Percentiles rank a stretch among this genome's conserved stretches.
Conservation (phyloP, 768 basidiomycete species). For the Hygrocybe punicea region DNA sequence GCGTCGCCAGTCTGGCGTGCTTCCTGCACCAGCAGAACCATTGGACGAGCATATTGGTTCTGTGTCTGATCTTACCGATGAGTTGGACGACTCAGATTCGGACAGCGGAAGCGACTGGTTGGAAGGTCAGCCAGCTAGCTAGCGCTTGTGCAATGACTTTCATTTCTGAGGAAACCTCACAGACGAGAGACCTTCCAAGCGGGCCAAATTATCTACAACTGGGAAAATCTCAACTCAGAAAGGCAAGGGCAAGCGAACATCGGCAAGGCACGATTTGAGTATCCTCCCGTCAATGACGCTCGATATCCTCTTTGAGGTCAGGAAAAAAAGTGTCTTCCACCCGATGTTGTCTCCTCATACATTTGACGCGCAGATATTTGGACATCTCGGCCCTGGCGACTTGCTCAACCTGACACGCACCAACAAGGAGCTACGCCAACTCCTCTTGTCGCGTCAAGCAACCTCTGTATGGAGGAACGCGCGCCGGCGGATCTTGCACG, state of each 20-base stretch:
- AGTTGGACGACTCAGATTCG: too few relatives aligned
- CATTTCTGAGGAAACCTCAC: background rate
- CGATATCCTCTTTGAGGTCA: slow-evolving; percentile 44
- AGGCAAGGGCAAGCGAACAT: slow-evolving; percentile 5
- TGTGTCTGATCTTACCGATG: background rate
- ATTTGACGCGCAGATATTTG: slow-evolving; percentile 22
- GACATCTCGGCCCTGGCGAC: slow-evolving; percentile 29
- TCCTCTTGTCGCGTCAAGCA: slow-evolving; percentile 21
- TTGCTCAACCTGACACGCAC: slow-evolving; percentile 29
- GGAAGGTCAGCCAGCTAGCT: background rate
- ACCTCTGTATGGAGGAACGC: slow-evolving; percentile 25
- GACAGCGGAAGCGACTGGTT: background rate
- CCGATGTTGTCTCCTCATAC: background rate
- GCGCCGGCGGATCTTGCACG: slow-evolving; percentile 9
- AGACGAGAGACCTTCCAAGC: slow-evolving; percentile 7
- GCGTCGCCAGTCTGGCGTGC: background rate
- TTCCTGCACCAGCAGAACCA: background rate
- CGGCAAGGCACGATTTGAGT: background rate
- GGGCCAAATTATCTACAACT: background rate
- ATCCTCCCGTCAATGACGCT: slow-evolving; percentile 29
- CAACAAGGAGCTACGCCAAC: slow-evolving; percentile 24
- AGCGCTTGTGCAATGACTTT: too few relatives aligned
- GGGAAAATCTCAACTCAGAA: background rate
- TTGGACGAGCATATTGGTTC: background rate
- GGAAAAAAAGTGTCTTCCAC: background rate